Conservation (phyloP, 768 basidiomycete genomes). For the Suillus ampliporus region DNA sequence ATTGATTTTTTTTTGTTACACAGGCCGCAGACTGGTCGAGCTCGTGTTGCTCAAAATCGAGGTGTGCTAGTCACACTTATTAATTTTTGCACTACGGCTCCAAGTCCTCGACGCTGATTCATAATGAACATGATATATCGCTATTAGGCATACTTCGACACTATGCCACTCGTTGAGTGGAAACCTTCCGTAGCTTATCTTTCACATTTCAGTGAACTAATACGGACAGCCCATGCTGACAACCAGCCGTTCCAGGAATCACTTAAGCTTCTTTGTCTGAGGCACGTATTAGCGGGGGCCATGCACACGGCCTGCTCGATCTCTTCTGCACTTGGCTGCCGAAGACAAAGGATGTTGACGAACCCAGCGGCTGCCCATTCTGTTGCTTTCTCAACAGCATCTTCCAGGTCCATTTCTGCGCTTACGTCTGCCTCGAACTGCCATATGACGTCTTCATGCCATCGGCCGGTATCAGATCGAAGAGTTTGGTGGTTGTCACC, state of each 20-base stretch:
- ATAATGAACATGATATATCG: too few relatives aligned
- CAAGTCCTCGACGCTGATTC: too few relatives aligned
- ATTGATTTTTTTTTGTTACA: neutral
- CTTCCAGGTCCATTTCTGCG: constrained; percentile 70
- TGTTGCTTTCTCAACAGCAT: constrained; percentile 60
- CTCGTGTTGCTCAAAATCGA: too few relatives aligned
- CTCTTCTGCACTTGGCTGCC: constrained; percentile 56
- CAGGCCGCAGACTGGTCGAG: too few relatives aligned
- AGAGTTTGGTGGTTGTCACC: constrained; percentile 89
- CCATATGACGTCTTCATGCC: constrained; percentile 82
- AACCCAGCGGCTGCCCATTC: constrained; percentile 63
- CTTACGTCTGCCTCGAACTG: constrained; percentile 79
- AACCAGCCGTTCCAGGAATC: too few relatives aligned
- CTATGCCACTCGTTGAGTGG: too few relatives aligned
- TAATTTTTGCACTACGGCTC: too few relatives aligned
- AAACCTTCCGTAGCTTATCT: too few relatives aligned
- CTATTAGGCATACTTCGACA: too few relatives aligned
- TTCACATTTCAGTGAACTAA: too few relatives aligned
- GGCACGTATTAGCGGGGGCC: constrained; percentile 51
- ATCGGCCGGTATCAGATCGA: constrained; percentile 56
- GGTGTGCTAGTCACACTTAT: too few relatives aligned
- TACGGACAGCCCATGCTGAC: too few relatives aligned
- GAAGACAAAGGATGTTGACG: constrained; percentile 57
- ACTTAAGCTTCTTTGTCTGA: constrained; percentile 37
- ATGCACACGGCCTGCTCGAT: constrained; percentile 52